A percentile compares a stretch with the other conserved stretches of the same genome.
Evolutionary conservation across 2,329 filamentous ascomycete species (phyloP).

Genomic region (Stemphylium lycopersici): DNA sequence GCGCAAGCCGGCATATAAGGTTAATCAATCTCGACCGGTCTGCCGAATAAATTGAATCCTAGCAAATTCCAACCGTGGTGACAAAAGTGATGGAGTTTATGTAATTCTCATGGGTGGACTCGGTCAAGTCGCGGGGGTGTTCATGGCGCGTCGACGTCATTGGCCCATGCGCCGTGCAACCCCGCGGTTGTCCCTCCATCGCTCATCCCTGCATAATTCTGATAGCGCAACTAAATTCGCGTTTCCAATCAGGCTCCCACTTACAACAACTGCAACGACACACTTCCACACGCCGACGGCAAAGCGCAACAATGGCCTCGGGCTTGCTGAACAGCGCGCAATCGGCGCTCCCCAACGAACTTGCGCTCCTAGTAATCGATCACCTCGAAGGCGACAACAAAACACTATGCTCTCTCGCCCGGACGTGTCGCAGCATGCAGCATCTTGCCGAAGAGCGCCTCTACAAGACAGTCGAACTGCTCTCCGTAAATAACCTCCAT

Average conservation of each 20-base stretch:
- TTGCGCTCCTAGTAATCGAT: slow-evolving; percentile 37
- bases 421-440: slow-evolving; percentile 39
- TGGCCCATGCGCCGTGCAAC: slow-evolving; percentile 2
- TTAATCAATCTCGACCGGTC: too few relatives aligned
- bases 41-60: too few relatives aligned
- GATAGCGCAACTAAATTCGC: slow-evolving; percentile 8
- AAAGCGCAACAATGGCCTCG: slow-evolving; percentile 19
- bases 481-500: slow-evolving; percentile 32
- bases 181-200: slow-evolving; percentile 1
- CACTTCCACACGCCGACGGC: background rate
- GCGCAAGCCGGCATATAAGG: too few relatives aligned
- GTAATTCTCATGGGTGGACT: background rate
- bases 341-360: slow-evolving; percentile 34
- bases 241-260: background rate
- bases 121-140: too few relatives aligned
- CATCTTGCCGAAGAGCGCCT: slow-evolving; percentile 40
- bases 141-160: slow-evolving; percentile 6
- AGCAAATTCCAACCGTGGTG: too few relatives aligned
- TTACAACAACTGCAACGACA: background rate
- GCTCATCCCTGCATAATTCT: slow-evolving; percentile 10
- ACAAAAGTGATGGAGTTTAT: background rate
- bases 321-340: slow-evolving; percentile 19
- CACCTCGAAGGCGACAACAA: slow-evolving; percentile 32
- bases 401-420: slow-evolving; percentile 36
- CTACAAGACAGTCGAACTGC: slow-evolving; percentile 40